A percentile compares a stretch with the other conserved stretches of the same genome.
These are phyloP conservation scores for Strobilomyces confusus DNA, from an alignment of 768 basidiomycete species.

Conservation along the genomic window DNA sequence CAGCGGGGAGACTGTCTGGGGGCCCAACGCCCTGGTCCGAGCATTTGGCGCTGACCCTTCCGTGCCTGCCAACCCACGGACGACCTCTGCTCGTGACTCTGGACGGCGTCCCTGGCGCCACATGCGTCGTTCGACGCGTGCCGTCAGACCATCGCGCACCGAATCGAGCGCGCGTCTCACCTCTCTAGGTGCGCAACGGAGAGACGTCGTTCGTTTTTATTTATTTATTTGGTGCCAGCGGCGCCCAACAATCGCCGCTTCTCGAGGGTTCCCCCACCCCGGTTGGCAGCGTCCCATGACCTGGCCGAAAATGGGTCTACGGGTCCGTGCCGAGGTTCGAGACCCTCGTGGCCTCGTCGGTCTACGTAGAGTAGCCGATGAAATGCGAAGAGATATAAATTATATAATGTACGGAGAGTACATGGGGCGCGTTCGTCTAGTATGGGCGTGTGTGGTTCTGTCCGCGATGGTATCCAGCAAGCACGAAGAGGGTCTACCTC, in stretches of 20 bases:
- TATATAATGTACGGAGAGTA: too few species aligned
- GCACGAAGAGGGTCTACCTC: conserved; percentile 5
- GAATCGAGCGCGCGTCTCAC: neutral
- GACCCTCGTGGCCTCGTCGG: too few species aligned
- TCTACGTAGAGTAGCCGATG: conserved; percentile 7
- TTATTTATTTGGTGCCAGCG: too few species aligned
- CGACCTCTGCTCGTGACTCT: too few species aligned
- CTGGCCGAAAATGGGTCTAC: neutral
- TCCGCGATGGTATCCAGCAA: conserved; percentile 8
- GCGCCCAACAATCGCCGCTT: neutral
- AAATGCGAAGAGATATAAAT: conserved; percentile 13
- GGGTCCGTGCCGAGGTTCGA: too few species aligned
- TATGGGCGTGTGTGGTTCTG: neutral
- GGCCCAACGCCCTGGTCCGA: neutral
- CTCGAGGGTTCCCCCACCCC: neutral
- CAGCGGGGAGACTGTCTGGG: conserved; percentile 19
- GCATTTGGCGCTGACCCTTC: too few species aligned
- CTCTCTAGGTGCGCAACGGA: conserved; percentile 17
- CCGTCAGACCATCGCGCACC: neutral
- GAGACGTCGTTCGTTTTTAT: too few species aligned
- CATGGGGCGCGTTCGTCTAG: conserved; percentile 20
- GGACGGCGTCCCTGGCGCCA: neutral
- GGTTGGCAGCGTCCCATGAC: neutral
- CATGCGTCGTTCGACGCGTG: neutral
- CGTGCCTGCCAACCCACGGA: too few species aligned